phyloP scores from a whole-genome alignment of 2,329 filamentous ascomycete genomes.

The Conoideocrella luteorostrata region DNA sequence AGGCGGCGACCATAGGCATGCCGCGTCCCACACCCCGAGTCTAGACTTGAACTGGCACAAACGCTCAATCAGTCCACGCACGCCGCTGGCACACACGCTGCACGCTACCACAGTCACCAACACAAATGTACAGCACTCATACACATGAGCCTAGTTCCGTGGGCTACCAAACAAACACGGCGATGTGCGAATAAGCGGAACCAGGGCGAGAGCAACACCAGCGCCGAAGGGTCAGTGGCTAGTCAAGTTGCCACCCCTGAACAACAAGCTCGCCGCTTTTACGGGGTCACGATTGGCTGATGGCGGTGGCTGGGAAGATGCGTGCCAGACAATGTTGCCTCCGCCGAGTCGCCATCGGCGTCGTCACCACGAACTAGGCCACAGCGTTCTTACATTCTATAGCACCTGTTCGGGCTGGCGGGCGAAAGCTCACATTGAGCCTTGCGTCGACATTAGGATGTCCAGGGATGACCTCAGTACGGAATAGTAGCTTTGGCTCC shows the following conservation, averaged over 20 bases:
- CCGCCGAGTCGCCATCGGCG: conserved; percentile 3
- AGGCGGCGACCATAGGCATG: no score
- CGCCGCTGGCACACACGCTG: conserved; percentile 1
- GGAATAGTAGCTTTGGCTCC: no score
- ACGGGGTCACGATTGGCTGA: conserved; percentile 26
- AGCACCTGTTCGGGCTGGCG: no score
- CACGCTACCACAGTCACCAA: no score
- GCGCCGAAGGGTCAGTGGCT: conserved; percentile 15
- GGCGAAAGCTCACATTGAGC: conserved; percentile 1
- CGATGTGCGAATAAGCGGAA: not conserved
- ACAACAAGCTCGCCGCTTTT: conserved; percentile 23
- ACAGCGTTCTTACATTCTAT: no score
- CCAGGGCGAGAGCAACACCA: conserved; percentile 20
- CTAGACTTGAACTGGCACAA: no score
- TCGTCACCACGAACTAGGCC: conserved; percentile 4
- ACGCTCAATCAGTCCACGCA: no score
- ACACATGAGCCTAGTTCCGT: no score
- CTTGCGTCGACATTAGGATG: no score
- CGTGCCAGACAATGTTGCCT: conserved; percentile 4
- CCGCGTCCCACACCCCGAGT: no score
- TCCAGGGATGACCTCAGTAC: not conserved
- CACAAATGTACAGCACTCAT: no score
- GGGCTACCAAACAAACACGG: no score
- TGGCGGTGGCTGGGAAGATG: conserved; percentile 22
- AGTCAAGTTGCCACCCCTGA: not conserved